Percentiles rank a stretch among this genome's conserved stretches.
Conservation (phyloP, 208 protist species). For the Chromosphaera perkinsii region DNA sequence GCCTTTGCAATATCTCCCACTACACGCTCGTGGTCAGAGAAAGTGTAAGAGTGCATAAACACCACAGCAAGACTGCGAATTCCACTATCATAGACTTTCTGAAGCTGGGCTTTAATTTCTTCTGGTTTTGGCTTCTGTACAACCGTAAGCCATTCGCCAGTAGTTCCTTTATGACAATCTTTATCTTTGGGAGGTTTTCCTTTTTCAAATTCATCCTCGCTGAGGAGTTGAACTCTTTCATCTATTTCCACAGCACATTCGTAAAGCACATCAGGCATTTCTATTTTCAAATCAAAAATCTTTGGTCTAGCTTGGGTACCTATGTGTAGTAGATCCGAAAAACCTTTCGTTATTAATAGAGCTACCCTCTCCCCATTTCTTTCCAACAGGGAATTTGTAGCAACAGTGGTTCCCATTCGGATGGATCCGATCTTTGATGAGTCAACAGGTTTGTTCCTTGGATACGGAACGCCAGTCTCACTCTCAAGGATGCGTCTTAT, state of each 20-base stretch:
- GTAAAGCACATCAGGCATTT: slow-evolving; percentile 74
- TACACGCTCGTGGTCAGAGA: slow-evolving; percentile 67
- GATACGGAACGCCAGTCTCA: slow-evolving; percentile 16
- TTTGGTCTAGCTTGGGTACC: slow-evolving; percentile 77
- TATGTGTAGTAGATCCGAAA: slow-evolving; percentile 82
- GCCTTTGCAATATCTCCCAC: slow-evolving; percentile 71
- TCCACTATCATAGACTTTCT: slow-evolving; percentile 57
- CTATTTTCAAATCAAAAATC: slow-evolving; percentile 85
- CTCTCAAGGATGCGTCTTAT: slow-evolving; percentile 77
- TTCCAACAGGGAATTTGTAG: slow-evolving; percentile 89
- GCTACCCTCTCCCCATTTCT: slow-evolving; percentile 79
- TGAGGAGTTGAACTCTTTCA: slow-evolving; percentile 67
- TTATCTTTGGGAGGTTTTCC: neutral
- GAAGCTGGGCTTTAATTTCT: slow-evolving; percentile 31
- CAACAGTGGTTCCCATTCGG: slow-evolving; percentile 90
- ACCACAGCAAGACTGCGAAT: slow-evolving; percentile 78
- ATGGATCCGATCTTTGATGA: slow-evolving; percentile 72
- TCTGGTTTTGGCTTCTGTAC: slow-evolving; percentile 45
- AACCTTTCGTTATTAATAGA: slow-evolving; percentile 80
- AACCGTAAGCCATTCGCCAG: slow-evolving; percentile 6
- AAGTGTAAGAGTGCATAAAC: slow-evolving; percentile 85
- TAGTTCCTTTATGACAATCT: neutral
- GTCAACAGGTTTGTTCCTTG: slow-evolving; percentile 44
- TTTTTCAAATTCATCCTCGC: neutral
- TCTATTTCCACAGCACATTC: slow-evolving; percentile 65